Evolutionary conservation across 2,329 filamentous ascomycete genomes (phyloP), one percentile per base, ranked within the genome.

Genomic region (Corinectria fuckeliana): DNA sequence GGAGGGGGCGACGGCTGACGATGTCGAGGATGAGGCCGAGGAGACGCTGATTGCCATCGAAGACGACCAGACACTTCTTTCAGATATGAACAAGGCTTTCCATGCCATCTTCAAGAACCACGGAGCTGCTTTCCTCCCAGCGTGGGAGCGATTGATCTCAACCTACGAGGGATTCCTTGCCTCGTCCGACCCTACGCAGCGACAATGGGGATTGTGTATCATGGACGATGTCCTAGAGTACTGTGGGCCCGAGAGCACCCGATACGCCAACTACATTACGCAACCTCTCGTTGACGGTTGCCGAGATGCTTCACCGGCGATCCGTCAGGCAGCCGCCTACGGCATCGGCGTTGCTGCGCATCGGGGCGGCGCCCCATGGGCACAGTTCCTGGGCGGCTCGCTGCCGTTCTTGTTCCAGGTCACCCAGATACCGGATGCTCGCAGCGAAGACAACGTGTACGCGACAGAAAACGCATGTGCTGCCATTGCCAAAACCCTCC

Each of bases 41-140:
- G 94, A 97, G 51, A 86, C 89, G 42, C 83, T 96, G 28, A 90
- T 96, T 69, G 95, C 94, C 11, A 93, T 99, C 47, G 95, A 99
- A 76, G 95, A 99, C 68, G 95, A 99, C 74, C 94, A 98, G 78
- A 97, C 93, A 20, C 84, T 99, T 16, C 85, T 99, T 41, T 97
- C 93, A 2, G 95, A 99, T 73, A 99, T 99, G 95, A 99, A 99
- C 86, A 99, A 99, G 82, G 94, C 95, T 0, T 99, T 96, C 85
- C 95, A 99, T 78, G 94, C 93, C 61, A 92, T 99, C 66, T 99
- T 99, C 85, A 98, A 98, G 82, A 93, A 97, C 79, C 93, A 97
- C 74, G 91, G 92, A 21, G 83, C 88, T 9, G 81, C 85, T 10
- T 99, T 99, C 82, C 83, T 99, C 53, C 90, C 88, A 5, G 83